Base-by-base conservation (phyloP, 2,329 filamentous ascomycete species). In the Epicoccum sorghinum region DNA sequence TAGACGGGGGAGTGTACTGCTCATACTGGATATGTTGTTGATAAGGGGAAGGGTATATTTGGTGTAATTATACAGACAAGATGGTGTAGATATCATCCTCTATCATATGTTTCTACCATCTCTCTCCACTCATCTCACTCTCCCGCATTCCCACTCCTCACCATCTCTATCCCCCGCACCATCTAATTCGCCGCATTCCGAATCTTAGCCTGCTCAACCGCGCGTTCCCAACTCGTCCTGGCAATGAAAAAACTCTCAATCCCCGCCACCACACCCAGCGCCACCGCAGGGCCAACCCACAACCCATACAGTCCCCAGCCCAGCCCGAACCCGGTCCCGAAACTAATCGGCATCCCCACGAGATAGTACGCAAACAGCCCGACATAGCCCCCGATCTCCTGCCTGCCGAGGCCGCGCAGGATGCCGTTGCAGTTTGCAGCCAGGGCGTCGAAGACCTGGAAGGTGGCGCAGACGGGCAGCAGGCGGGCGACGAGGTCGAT, bases 361-460 rank as follows among this genome's bases (percentile, higher is more conserved):
- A 84, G 78, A 74, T 98, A 99, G 77, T 97, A 97, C 22, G 88
- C 88, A 44, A 91, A 85, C 2, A 98, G 77, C 67, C 95, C 96
- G 7, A 93, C 87, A 65, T 93, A 96, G 0, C 93, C 93, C 10
- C 93, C 93, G 52, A 98, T 87, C 60, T 91, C 87, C 75, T 98
- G 93, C 53, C 90, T 86, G 3, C 95, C 95, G 13, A 98, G 84
- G 10, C 93, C 93, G 37, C 95, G 84, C 25, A 98, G 82, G 35
- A 97, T 82, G 25, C 93, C 93, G 67, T 95, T 93, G 52, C 90
- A 91, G 35, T 88, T 88, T 3, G 89, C 85, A 0, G 90, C 86
- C 14, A 96, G 73, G 1, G 89, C 87, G 73, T 99, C 93, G 65
- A 96, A 93, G 23, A 96, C 82, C 72, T 98, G 93, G 81, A 97